Percentiles rank a stretch among this genome's conserved stretches.
phyloP scores from a whole-genome alignment of 306 rosid species.

The Lupinus albus region DNA sequence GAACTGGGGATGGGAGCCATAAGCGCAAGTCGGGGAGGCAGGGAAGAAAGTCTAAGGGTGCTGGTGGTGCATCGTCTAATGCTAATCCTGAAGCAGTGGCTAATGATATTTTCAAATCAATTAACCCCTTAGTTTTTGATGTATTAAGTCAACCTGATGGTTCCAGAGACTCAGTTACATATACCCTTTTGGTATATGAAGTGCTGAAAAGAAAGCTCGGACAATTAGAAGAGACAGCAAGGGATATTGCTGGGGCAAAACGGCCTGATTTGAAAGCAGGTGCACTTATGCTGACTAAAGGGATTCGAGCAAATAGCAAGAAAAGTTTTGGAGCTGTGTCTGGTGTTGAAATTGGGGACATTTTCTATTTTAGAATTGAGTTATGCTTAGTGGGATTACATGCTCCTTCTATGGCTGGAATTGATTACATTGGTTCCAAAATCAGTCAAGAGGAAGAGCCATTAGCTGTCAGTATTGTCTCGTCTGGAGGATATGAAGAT shows the following conservation, averaged over 20 bases:
- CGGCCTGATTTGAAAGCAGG: constrained; percentile 84
- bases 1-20: constrained; percentile 46
- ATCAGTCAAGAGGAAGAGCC: constrained; percentile 76
- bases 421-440: constrained; percentile 77
- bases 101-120: constrained; percentile 51
- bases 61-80: constrained; percentile 36
- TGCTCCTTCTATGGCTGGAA: constrained; percentile 90
- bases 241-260: constrained; percentile 58
- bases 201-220: constrained; percentile 68
- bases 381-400: constrained; percentile 82
- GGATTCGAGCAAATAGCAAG: constrained; percentile 66
- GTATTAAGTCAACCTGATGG: constrained; percentile 62
- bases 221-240: constrained; percentile 65
- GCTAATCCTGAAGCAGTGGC: constrained; percentile 58
- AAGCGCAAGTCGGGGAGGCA: constrained; percentile 48
- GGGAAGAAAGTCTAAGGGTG: constrained; percentile 41
- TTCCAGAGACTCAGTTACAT: constrained; percentile 51
- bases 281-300: constrained; percentile 71
- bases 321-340: constrained; percentile 72
- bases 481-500: constrained; percentile 95
- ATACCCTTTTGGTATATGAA: constrained; percentile 59
- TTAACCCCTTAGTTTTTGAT: constrained; percentile 51
- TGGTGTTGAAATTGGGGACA: constrained; percentile 90
- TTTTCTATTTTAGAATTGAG: constrained; percentile 85
- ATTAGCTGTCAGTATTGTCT: constrained; percentile 86